Conservation (phyloP, 2,329 filamentous ascomycete genomes). For the Neopestalotiopsis sp. region DNA sequence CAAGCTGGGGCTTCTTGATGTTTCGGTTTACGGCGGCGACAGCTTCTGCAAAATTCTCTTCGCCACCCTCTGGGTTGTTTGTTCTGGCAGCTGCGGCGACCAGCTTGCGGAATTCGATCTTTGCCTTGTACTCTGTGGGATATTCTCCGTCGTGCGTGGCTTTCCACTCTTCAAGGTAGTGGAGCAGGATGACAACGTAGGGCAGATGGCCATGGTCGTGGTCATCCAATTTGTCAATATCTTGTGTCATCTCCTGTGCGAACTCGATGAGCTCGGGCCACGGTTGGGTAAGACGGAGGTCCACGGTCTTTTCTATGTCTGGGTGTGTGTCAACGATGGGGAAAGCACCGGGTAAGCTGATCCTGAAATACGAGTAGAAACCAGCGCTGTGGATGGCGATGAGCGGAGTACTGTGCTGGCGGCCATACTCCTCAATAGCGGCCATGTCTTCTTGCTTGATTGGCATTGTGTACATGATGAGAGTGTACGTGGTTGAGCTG, state of each 20-base stretch:
- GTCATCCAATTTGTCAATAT: constrained; percentile 73
- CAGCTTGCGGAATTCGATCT: constrained; percentile 78
- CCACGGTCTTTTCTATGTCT: constrained; percentile 81
- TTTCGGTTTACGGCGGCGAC: constrained; percentile 86
- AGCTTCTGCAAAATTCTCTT: constrained; percentile 98
- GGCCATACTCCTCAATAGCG: constrained; percentile 53
- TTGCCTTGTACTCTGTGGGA: constrained; percentile 82
- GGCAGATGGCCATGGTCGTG: constrained; percentile 93
- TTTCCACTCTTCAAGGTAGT: constrained; percentile 86
- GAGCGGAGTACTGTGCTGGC: constrained; percentile 70
- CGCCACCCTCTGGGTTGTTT: constrained; percentile 80
- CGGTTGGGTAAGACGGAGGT: constrained; percentile 82
- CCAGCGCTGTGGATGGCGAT: constrained; percentile 88
- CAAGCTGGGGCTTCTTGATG: constrained; percentile 72
- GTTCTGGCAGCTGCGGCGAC: constrained; percentile 72
- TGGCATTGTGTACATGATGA: constrained; percentile 61
- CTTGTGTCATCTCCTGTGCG: constrained; percentile 66
- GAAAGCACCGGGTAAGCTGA: constrained; percentile 78
- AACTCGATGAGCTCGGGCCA: constrained; percentile 83
- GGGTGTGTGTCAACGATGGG: constrained; percentile 97
- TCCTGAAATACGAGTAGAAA: constrained; percentile 89
- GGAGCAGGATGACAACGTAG: constrained; percentile 80
- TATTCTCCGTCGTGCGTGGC: constrained; percentile 67
- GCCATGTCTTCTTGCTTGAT: constrained; percentile 49
- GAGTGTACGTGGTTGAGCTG: constrained; percentile 51